Percentiles rank a stretch among this genome's conserved stretches.
Evolutionary conservation across 2,329 filamentous ascomycete genomes (phyloP).

Genomic region (Pseudogymnoascus sp.): DNA sequence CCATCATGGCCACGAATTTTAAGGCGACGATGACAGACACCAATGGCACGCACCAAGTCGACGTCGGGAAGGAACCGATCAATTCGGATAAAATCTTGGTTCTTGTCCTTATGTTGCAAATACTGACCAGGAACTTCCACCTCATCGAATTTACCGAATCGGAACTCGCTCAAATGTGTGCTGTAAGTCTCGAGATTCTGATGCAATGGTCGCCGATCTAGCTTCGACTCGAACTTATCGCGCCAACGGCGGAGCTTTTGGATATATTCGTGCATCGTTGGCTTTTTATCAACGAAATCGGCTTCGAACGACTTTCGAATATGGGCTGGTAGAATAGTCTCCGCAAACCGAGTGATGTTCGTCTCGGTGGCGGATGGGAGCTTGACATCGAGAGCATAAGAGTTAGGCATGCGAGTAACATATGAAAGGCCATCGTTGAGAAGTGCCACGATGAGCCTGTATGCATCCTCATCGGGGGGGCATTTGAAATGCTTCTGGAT

Average conservation of each 20-base stretch:
- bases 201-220: conserved; percentile 68
- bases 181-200: conserved; percentile 69
- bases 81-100: conserved; percentile 95
- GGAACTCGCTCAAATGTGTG: conserved; percentile 88
- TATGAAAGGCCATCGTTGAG: conserved; percentile 93
- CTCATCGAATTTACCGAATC: conserved; percentile 96
- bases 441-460: conserved; percentile 91
- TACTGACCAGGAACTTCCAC: conserved; percentile 98
- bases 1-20: conserved; percentile 97
- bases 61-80: conserved; percentile 95
- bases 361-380: conserved; percentile 83
- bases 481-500: conserved; percentile 99
- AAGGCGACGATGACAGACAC: conserved; percentile 82
- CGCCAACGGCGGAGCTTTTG: conserved; percentile 93
- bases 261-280: conserved; percentile 97
- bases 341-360: conserved; percentile 93
- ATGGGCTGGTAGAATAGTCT: conserved; percentile 88
- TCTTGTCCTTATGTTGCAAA: conserved; percentile 95
- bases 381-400: conserved; percentile 87
- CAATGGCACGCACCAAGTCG: conserved; percentile 83
- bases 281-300: conserved; percentile 93
- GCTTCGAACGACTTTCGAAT: conserved; percentile 94
- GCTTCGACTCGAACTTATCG: conserved; percentile 95
- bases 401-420: conserved; percentile 76
- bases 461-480: conserved; percentile 94